These are phyloP conservation scores for Pseudomicrostroma phylloplanum DNA, from an alignment of 1,284 basidiomycete genomes.

Conservation along the genomic window DNA sequence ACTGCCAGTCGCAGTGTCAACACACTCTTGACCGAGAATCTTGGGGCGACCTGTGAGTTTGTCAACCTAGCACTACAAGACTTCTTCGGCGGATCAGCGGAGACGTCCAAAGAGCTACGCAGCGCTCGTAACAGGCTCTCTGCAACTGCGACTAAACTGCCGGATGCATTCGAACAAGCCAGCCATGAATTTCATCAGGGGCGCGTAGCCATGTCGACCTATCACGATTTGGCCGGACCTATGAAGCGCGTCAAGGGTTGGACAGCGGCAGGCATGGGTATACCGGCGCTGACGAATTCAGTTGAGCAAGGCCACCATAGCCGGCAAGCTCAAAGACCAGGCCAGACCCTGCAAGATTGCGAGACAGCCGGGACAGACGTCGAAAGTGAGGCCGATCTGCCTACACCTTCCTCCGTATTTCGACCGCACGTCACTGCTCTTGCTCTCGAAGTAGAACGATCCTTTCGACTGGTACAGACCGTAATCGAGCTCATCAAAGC, in stretches of 20 bases:
- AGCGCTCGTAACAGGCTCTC: constrained; percentile 13
- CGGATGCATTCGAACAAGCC: constrained; percentile 23
- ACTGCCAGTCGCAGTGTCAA: constrained; percentile 24
- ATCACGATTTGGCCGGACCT: constrained; percentile 17
- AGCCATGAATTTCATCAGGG: constrained; percentile 27
- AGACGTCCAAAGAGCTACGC: neutral
- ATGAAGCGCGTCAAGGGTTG: constrained; percentile 26
- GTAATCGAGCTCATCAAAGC: neutral
- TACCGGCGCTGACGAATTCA: neutral
- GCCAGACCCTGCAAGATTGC: neutral
- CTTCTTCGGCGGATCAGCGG: constrained; percentile 16
- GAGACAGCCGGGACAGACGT: neutral
- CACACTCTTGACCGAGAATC: constrained; percentile 13
- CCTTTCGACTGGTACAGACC: neutral
- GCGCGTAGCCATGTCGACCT: constrained; percentile 21
- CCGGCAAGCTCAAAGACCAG: no score
- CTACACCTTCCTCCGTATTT: neutral
- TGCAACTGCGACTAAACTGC: constrained; percentile 13
- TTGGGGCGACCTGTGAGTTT: constrained; percentile 19
- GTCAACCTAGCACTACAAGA: constrained; percentile 21
- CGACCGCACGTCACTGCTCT: neutral
- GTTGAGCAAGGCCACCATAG: neutral
- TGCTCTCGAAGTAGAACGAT: neutral
- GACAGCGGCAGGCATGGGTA: constrained; percentile 35
- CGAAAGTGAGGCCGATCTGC: neutral